phyloP scores from a whole-genome alignment of 2,329 filamentous ascomycete genomes.

The Knoxdaviesia capensis region DNA sequence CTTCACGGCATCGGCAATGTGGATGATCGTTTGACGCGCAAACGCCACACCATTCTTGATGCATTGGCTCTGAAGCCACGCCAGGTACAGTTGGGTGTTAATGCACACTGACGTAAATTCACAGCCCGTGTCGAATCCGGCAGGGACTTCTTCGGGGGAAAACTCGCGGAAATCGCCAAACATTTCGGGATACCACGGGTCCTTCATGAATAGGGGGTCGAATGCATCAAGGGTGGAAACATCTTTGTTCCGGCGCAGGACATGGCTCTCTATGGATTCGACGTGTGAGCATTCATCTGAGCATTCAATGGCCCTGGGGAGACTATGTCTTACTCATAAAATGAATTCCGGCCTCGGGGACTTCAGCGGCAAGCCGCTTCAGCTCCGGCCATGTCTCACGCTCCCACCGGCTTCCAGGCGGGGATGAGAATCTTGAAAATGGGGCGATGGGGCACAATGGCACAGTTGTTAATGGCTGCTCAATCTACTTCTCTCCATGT shows the following conservation, averaged over 20 bases:
- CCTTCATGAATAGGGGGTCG: slow-evolving; percentile 39
- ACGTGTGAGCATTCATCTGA: not conserved
- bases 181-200: slow-evolving; percentile 57
- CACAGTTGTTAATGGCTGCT: too few relatives aligned
- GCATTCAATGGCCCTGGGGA: not conserved
- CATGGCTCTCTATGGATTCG: slow-evolving; percentile 18
- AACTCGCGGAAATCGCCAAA: slow-evolving; percentile 52
- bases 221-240: slow-evolving; percentile 11
- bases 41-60: slow-evolving; percentile 50
- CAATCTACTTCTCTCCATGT: too few relatives aligned
- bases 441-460: too few relatives aligned
- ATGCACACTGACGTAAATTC: slow-evolving; percentile 76
- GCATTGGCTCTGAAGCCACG: slow-evolving; percentile 69
- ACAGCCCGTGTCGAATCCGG: slow-evolving; percentile 49
- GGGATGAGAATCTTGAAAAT: slow-evolving; percentile 20
- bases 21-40: slow-evolving; percentile 40
- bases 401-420: slow-evolving; percentile 33
- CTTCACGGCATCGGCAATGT: slow-evolving; percentile 47
- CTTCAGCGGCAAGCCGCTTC: slow-evolving; percentile 35
- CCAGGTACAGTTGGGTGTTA: slow-evolving; percentile 73
- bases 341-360: slow-evolving; percentile 63
- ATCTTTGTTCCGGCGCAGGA: slow-evolving; percentile 43
- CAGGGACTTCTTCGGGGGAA: slow-evolving; percentile 33
- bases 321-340: slow-evolving; percentile 37
- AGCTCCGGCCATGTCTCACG: slow-evolving; percentile 43